These are phyloP conservation scores for Carex kokanica DNA, from an alignment of 176 grass and related monocot species.

Conservation along the genomic window DNA sequence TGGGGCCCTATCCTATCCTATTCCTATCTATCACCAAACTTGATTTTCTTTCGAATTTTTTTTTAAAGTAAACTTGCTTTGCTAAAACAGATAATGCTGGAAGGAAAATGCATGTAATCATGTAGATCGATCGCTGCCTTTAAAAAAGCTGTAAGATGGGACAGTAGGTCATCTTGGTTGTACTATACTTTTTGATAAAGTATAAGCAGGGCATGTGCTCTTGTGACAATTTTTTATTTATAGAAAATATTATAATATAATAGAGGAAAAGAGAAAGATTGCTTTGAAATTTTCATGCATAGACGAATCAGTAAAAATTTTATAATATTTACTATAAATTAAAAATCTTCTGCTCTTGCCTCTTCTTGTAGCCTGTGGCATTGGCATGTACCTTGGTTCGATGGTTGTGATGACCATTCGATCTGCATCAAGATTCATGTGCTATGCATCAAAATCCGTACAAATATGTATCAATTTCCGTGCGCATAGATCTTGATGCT, in stretches of 20 bases:
- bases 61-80: neutral
- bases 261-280: too few species aligned
- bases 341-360: too few species aligned
- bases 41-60: neutral
- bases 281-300: too few species aligned
- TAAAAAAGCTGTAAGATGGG: neutral
- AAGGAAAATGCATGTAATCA: neutral
- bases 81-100: constrained; percentile 1
- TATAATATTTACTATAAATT: too few species aligned
- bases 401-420: too few species aligned
- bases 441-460: too few species aligned
- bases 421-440: too few species aligned
- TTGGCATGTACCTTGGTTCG: too few species aligned
- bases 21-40: constrained; percentile 7
- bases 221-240: neutral
- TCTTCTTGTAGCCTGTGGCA: neutral
- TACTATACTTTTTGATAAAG: constrained; percentile 12
- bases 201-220: constrained; percentile 18
- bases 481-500: too few species aligned
- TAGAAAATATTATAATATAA: too few species aligned
- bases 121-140: neutral
- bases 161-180: constrained; percentile 10
- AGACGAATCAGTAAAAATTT: too few species aligned
- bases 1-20: neutral
- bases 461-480: too few species aligned